Percentiles rank a stretch among this genome's conserved stretches.
Conservation (phyloP, 495 filamentous ascomycete genomes). For the Neurospora sp. region DNA sequence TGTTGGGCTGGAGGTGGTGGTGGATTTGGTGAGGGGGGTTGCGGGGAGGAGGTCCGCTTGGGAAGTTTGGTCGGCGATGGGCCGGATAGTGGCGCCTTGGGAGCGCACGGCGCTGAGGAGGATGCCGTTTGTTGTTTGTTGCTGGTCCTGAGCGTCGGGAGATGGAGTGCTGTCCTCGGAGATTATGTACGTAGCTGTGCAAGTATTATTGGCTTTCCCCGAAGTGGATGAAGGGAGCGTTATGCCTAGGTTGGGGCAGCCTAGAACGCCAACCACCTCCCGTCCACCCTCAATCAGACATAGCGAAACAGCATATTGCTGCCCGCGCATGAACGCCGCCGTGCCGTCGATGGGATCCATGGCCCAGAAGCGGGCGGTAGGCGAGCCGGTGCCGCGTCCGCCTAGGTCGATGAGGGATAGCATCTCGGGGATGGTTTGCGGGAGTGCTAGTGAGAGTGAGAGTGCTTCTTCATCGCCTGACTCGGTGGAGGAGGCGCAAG, state of each 20-base stretch:
- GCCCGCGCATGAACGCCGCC: slow-evolving; percentile 42
- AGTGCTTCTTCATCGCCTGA: slow-evolving; percentile 16
- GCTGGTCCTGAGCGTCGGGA: background rate
- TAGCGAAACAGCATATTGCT: slow-evolving; percentile 47
- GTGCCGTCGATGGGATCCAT: slow-evolving; percentile 56
- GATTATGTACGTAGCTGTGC: background rate
- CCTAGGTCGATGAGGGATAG: slow-evolving; percentile 46
- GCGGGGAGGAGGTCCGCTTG: background rate
- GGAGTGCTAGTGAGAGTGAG: slow-evolving; percentile 22
- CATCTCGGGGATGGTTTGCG: slow-evolving; percentile 38
- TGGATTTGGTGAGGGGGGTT: background rate
- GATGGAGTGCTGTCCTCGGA: background rate
- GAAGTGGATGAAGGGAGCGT: background rate
- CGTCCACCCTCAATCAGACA: slow-evolving; percentile 41
- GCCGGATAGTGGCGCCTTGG: slow-evolving; percentile 28
- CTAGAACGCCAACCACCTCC: slow-evolving; percentile 45
- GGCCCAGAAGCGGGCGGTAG: slow-evolving; percentile 40
- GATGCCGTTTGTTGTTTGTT: background rate
- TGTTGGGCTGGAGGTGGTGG: background rate
- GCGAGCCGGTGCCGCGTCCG: slow-evolving; percentile 27
- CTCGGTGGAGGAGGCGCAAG: slow-evolving; percentile 25
- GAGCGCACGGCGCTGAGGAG: slow-evolving; percentile 39
- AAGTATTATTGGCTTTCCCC: background rate
- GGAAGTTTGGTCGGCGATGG: background rate
- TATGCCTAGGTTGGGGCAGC: slow-evolving; percentile 43